phyloP scores from a whole-genome alignment of 495 filamentous ascomycete genomes.

The Aspergillus steynii region DNA sequence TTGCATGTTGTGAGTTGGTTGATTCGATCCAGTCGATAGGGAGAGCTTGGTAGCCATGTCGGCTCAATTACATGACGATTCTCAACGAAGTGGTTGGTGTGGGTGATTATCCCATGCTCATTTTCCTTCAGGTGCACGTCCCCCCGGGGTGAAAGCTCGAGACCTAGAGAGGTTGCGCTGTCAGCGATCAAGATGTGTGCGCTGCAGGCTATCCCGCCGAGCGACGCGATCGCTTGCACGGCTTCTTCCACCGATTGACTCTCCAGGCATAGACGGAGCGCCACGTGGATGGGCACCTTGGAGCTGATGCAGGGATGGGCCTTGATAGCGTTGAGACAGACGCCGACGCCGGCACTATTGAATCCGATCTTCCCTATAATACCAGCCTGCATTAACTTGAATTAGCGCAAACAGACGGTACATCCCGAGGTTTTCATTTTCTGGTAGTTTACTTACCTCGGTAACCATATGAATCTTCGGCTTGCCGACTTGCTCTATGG shows the following conservation, averaged over 20 bases:
- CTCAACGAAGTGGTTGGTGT: slow-evolving; percentile 64
- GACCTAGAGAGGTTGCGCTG: slow-evolving; percentile 47
- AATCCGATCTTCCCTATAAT: slow-evolving; percentile 75
- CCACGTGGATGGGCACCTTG: slow-evolving; percentile 63
- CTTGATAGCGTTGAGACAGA: slow-evolving; percentile 67
- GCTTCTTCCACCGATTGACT: slow-evolving; percentile 52
- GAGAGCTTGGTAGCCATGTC: slow-evolving; percentile 56
- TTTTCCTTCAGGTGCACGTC: slow-evolving; percentile 51
- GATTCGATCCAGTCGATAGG: slow-evolving; percentile 47
- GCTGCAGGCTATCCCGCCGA: slow-evolving; percentile 58
- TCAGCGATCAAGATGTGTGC: slow-evolving; percentile 65
- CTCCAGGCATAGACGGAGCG: slow-evolving; percentile 60
- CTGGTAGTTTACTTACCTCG: slow-evolving; percentile 27
- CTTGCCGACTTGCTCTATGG: slow-evolving; percentile 48
- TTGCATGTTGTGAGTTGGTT: slow-evolving; percentile 37
- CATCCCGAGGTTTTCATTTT: not conserved
- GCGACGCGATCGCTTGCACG: slow-evolving; percentile 43
- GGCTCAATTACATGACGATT: slow-evolving; percentile 51
- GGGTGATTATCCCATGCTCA: slow-evolving; percentile 48
- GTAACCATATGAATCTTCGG: slow-evolving; percentile 52
- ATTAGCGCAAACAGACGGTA: not conserved
- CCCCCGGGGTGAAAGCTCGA: slow-evolving; percentile 60
- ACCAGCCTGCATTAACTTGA: slow-evolving; percentile 50
- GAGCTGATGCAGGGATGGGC: slow-evolving; percentile 55
- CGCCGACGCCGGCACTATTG: slow-evolving; percentile 61